These are phyloP conservation scores for Monilinia laxa DNA, from an alignment of 2,329 filamentous ascomycete species.

Conservation along the genomic window DNA sequence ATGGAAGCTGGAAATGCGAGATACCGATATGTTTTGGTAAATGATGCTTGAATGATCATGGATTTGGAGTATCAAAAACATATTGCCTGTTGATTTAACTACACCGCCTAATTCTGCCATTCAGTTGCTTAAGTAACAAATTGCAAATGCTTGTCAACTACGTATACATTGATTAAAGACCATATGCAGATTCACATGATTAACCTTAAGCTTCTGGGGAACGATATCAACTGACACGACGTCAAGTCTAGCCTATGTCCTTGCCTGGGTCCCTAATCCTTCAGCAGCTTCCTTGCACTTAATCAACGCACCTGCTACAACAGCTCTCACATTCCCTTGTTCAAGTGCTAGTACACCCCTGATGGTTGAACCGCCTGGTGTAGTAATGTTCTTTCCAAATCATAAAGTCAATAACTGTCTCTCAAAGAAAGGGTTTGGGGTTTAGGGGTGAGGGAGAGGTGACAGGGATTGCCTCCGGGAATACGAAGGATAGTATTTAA, in stretches of 20 bases:
- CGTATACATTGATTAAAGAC: background rate
- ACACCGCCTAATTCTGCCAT: background rate
- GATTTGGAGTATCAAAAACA: background rate
- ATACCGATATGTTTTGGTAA: conserved; percentile 51
- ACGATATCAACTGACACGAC: background rate
- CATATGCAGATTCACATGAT: background rate
- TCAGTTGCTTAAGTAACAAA: background rate
- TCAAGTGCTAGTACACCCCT: conserved; percentile 17
- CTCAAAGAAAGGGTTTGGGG: too few species aligned
- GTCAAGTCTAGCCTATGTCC: background rate
- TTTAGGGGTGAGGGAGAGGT: too few species aligned
- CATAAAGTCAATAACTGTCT: too few species aligned
- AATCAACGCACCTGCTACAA: conserved; percentile 14
- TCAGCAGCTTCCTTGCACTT: conserved; percentile 20
- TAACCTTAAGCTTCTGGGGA: background rate
- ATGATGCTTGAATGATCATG: conserved; percentile 39
- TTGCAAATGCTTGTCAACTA: background rate
- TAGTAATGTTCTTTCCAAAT: conserved; percentile 38
- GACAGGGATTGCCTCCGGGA: too few species aligned
- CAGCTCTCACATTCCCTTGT: conserved; percentile 15
- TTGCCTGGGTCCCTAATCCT: conserved; percentile 6
- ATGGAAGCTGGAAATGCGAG: conserved; percentile 57
- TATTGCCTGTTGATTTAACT: background rate
- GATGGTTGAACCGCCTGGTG: conserved; percentile 19
- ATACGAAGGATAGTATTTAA: too few species aligned